Evolutionary conservation across 2,329 filamentous ascomycete genomes (phyloP), one percentile per base, ranked within the genome.

Genomic region (Colletotrichum gigasporum): DNA sequence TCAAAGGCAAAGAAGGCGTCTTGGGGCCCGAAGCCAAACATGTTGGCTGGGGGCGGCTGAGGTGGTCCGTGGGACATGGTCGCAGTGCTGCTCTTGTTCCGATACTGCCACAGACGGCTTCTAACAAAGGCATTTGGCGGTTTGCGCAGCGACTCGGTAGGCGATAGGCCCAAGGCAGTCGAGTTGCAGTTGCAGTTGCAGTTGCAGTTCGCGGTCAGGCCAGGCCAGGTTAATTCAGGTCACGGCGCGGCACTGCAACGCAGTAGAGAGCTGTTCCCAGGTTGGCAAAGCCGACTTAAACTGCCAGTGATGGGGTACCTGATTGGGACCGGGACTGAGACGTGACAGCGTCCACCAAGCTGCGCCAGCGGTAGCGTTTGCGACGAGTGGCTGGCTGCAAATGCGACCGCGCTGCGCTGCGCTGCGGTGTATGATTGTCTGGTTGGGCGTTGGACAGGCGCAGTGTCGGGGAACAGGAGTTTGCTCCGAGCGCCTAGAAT

Each of bases 1-100:
- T 65, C 59, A 41, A 63, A 63, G 59, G 52, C 57, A 57, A 59
- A 63, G 41, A 56, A 69, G 62, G 69, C 66, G 48, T 66, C 67
- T 64, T 73, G 69, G 63, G 65, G 65, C 68, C 72, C 70, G 69
- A 78, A 80, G 69, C 72, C 72, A 66, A 76, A 79, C 50, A 78
- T 71, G 70, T 74, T 77, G 69, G 69, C 67, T 50, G 72, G 73
- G 68, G 71, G 71, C 65, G 73, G 74, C 44, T 74, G 75, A 69
- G 75, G 73, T 67, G 72, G 75, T 65, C 74, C 69, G 69, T 75
- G 72, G 68, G 76, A 75, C 76, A 78, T 78, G 69, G 68, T 72
- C 68, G 69, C 47, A 51, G 45, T 62, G 41, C 62, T 58, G 60
- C 66, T 65, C 54, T 30, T 44, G 62, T 61, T 65, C 62, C 62